Evolutionary conservation across 176 grass and related monocot species (phyloP).

Genomic region (Aegilops umbellulata): DNA sequence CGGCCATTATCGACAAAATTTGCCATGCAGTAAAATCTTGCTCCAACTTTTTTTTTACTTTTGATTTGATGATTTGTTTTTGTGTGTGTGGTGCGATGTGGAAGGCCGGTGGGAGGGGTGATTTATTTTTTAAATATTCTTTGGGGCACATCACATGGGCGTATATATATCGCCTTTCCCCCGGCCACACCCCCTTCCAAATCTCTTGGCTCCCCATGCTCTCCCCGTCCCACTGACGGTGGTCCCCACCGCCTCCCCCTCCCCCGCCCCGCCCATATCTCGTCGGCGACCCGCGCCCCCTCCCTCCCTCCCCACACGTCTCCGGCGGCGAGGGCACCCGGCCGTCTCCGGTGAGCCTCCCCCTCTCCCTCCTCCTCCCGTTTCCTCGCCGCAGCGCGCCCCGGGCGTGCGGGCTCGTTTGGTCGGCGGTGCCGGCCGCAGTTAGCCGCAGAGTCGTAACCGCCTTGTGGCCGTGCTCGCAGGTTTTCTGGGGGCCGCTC

Average conservation of each 20-base stretch:
- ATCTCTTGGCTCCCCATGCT: conserved; percentile 22
- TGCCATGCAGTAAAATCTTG: no score
- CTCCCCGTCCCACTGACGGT: conserved; percentile 46
- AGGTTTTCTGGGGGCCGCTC: conserved; percentile 31
- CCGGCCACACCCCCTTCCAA: conserved; percentile 6
- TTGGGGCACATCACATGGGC: conserved; percentile 14
- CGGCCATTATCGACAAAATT: background rate
- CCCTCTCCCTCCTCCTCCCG: background rate
- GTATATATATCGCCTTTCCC: conserved; percentile 41
- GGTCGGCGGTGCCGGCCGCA: background rate
- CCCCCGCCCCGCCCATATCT: background rate
- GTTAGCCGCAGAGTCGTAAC: conserved; percentile 1
- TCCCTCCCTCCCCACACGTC: background rate
- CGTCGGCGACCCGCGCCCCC: background rate
- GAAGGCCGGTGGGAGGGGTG: background rate
- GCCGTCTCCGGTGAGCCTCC: conserved; percentile 32
- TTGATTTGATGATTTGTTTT: background rate
- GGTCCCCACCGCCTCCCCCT: conserved; percentile 41
- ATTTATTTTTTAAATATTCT: background rate
- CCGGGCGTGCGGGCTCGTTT: background rate
- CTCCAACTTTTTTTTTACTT: no score
- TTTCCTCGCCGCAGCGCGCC: background rate
- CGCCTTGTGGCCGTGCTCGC: background rate
- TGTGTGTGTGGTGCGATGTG: background rate
- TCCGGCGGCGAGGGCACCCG: conserved; percentile 17